Evolutionary conservation across 805 yeast species (phyloP), one percentile per base, ranked within the genome.

Genomic region (Candida broadrunensis): DNA sequence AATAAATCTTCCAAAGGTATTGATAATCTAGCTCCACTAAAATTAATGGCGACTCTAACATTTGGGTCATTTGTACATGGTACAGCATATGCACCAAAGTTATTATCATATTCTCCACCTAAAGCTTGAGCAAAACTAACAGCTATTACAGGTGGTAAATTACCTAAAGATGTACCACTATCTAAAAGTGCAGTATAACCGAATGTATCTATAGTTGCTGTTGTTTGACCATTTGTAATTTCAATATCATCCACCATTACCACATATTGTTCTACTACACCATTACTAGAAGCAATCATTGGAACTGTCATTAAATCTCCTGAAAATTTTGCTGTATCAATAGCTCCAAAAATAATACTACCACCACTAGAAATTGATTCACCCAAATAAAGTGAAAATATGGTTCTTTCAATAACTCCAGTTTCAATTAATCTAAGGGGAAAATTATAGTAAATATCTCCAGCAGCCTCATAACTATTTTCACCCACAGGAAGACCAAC

Each of bases 91-190:
- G 70, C 72, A 1, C 78, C 80, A 6, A 63, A 47, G 24, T 6
- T 21, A 7, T 21, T 21, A 21, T 36, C 2, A 51, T 27, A 6
- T 73, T 63, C 25, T 70, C 55, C 20, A 4, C 73, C 79, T 18
- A 75, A 39, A 19, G 52, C 47, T 13, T 49, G 33, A 12, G 72
- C 55, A 26, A 73, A 44, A 2, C 51, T 27, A 1, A 52, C 14
- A 29, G 81, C 80, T 32, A 77, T 26, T 5, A 37, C 39, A 2
- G 37, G 33, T 11, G 84, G 84, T 5, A 75, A 57, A 43, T 65
- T 66, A 11, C 77, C 56, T 35, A 74, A 55, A 13, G 85, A 76
- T 11, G 83, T 72, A 32, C 86, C 86, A 3, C 82, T 72, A 56
- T 81, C 86, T 31, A 81, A 55, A 7, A 77, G 45, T 3, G 72